Percentiles rank a stretch among this genome's conserved stretches.
Conservation (phyloP, 768 basidiomycete species). For the Xerocomellus intermedius region DNA sequence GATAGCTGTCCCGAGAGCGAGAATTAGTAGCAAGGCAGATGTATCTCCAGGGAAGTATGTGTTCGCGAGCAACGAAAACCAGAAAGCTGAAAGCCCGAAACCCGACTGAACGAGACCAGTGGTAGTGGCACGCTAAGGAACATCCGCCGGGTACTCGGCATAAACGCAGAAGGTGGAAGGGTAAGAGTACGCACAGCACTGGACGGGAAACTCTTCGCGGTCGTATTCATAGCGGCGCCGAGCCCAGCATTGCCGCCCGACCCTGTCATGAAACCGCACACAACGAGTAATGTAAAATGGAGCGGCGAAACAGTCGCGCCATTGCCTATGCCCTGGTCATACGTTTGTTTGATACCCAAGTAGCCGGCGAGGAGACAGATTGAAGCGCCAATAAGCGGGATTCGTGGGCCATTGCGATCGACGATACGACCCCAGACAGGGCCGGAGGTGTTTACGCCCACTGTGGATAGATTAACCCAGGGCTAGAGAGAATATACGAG, state of each 20-base stretch:
- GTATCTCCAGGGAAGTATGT: constrained; percentile 74
- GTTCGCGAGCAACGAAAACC: constrained; percentile 78
- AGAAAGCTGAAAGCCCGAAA: constrained; percentile 88
- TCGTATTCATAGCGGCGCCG: constrained; percentile 69
- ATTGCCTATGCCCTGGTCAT: constrained; percentile 49
- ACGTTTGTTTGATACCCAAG: constrained; percentile 67
- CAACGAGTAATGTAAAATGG: constrained; percentile 49
- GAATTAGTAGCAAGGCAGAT: constrained; percentile 69
- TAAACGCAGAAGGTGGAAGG: not conserved
- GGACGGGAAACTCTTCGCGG: constrained; percentile 81
- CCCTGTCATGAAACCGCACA: constrained; percentile 73
- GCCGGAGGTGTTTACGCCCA: constrained; percentile 75
- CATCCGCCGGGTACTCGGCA: not conserved
- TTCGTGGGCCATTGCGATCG: constrained; percentile 69
- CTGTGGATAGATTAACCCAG: constrained; percentile 30
- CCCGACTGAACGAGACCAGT: constrained; percentile 82
- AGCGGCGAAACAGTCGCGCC: constrained; percentile 39
- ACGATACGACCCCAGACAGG: constrained; percentile 80
- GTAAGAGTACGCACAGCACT: constrained; percentile 46
- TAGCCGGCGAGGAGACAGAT: constrained; percentile 69
- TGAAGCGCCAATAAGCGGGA: constrained; percentile 59
- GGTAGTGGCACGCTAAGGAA: constrained; percentile 62
- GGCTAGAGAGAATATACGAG: not conserved
- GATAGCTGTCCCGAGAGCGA: constrained; percentile 73
- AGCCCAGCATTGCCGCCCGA: constrained; percentile 74